These are phyloP conservation scores for Gillenia trifoliata DNA, from an alignment of 306 rosid species.

Conservation along the genomic window DNA sequence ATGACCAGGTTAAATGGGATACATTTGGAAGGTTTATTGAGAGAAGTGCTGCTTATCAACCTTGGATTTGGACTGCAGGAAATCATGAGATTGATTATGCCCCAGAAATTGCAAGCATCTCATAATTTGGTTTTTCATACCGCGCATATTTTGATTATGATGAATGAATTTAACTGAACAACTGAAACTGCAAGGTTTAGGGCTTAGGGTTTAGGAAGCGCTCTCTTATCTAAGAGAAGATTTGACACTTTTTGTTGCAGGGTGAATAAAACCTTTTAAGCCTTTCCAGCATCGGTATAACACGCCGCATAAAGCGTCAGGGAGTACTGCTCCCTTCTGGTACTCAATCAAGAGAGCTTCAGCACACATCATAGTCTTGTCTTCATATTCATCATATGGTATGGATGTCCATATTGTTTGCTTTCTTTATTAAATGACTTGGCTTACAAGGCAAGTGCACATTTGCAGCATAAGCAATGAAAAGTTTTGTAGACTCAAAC, in stretches of 20 bases:
- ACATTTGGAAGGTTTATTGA: conserved; percentile 75
- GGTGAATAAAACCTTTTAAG: conserved; percentile 52
- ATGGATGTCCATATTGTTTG: neutral
- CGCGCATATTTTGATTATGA: too few relatives aligned
- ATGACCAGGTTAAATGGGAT: conserved; percentile 75
- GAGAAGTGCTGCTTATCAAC: conserved; percentile 84
- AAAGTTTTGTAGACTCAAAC: too few relatives aligned
- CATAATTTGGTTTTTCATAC: too few relatives aligned
- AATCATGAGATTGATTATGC: conserved; percentile 77
- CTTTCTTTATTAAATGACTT: too few relatives aligned
- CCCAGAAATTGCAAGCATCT: conserved; percentile 57
- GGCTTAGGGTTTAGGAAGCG: too few relatives aligned
- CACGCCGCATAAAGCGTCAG: conserved; percentile 31
- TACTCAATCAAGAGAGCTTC: conserved; percentile 64
- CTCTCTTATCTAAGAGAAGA: neutral
- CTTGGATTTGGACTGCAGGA: conserved; percentile 94
- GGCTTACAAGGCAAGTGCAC: too few relatives aligned
- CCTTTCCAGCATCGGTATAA: conserved; percentile 38
- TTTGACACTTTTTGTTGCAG: conserved; percentile 17
- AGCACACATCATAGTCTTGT: conserved; percentile 50
- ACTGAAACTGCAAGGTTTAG: too few relatives aligned
- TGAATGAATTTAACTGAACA: too few relatives aligned
- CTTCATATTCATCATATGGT: conserved; percentile 59
- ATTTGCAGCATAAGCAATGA: too few relatives aligned
- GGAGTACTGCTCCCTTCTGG: conserved; percentile 24